Percentiles rank a stretch among this genome's conserved stretches.
phyloP scores from a whole-genome alignment of 352 stramenopile genomes.

The Phytophthora sp. region DNA sequence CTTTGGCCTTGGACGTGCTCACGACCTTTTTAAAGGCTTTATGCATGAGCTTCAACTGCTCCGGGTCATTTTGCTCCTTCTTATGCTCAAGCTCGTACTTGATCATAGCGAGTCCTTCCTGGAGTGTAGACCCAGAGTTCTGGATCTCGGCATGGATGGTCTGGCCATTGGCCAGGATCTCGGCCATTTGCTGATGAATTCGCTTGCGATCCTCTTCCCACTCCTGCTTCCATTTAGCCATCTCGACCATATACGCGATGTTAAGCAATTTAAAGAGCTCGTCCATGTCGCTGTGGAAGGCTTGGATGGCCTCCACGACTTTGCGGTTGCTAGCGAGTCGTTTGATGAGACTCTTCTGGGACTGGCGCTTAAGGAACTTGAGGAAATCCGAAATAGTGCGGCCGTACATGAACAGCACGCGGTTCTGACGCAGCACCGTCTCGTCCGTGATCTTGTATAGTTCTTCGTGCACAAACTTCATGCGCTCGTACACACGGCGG shows the following conservation, averaged over 20 bases:
- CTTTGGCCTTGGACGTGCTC: slow-evolving; percentile 13
- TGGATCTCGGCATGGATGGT: slow-evolving; percentile 24
- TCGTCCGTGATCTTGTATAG: slow-evolving; percentile 48
- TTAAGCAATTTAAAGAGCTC: slow-evolving; percentile 39
- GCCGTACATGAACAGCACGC: slow-evolving; percentile 45
- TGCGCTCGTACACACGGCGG: slow-evolving; percentile 30
- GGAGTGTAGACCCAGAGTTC: slow-evolving; percentile 1
- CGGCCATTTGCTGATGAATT: slow-evolving; percentile 26
- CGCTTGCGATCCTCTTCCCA: slow-evolving; percentile 32
- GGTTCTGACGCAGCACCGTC: slow-evolving; percentile 39
- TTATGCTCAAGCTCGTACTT: slow-evolving; percentile 30
- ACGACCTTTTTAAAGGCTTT: slow-evolving; percentile 26
- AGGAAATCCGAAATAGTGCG: slow-evolving; percentile 43
- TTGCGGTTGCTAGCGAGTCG: slow-evolving; percentile 36
- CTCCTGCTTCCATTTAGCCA: slow-evolving; percentile 31
- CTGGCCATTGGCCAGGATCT: slow-evolving; percentile 28
- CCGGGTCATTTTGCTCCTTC: slow-evolving; percentile 22
- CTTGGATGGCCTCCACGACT: slow-evolving; percentile 25
- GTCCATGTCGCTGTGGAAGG: slow-evolving; percentile 39
- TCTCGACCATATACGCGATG: slow-evolving; percentile 32
- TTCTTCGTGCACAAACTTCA: slow-evolving; percentile 43
- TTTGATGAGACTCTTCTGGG: slow-evolving; percentile 27
- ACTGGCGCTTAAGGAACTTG: slow-evolving; percentile 28
- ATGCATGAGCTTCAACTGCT: slow-evolving; percentile 34
- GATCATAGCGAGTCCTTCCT: slow-evolving; percentile 29